Percentiles rank a stretch among this genome's conserved stretches.
phyloP scores from a whole-genome alignment of 164 flowering plant genomes.

The Aristolochia contorta region DNA sequence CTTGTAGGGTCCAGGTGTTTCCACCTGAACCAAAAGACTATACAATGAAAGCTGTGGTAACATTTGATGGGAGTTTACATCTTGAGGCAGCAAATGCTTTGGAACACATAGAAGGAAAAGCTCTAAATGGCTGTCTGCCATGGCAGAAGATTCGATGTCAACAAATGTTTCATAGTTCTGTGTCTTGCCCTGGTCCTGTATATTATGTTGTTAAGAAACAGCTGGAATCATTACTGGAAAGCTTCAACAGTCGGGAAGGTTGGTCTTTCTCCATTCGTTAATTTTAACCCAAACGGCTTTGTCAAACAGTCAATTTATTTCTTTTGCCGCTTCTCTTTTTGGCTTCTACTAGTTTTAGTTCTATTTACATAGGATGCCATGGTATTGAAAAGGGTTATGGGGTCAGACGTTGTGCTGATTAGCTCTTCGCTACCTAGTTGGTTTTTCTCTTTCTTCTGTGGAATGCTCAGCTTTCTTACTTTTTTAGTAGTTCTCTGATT shows the following conservation, averaged over 20 bases:
- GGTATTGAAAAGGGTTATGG: too few species aligned
- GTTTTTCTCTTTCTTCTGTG: too few species aligned
- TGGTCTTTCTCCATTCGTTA: constrained; percentile 3
- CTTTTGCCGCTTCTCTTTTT: neutral
- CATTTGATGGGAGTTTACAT: constrained; percentile 83
- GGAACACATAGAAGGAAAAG: constrained; percentile 76
- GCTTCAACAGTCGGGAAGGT: constrained; percentile 45
- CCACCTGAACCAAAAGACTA: constrained; percentile 54
- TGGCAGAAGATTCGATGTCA: constrained; percentile 92
- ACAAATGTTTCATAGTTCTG: constrained; percentile 59
- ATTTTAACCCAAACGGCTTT: neutral
- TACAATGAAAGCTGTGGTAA: constrained; percentile 49
- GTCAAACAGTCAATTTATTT: neutral
- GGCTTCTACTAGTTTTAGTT: too few species aligned
- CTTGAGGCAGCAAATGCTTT: constrained; percentile 96
- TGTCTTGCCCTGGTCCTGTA: constrained; percentile 58
- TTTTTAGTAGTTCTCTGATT: neutral
- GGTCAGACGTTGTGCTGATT: neutral
- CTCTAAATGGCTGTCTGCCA: constrained; percentile 53
- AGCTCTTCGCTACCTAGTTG: too few species aligned
- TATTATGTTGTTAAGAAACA: constrained; percentile 53
- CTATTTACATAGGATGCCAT: too few species aligned
- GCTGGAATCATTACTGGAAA: constrained; percentile 42
- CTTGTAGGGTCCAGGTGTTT: constrained; percentile 58
- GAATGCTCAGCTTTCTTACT: neutral